Base-by-base conservation (phyloP, 768 basidiomycete species). In the Naganishia antarctica region DNA sequence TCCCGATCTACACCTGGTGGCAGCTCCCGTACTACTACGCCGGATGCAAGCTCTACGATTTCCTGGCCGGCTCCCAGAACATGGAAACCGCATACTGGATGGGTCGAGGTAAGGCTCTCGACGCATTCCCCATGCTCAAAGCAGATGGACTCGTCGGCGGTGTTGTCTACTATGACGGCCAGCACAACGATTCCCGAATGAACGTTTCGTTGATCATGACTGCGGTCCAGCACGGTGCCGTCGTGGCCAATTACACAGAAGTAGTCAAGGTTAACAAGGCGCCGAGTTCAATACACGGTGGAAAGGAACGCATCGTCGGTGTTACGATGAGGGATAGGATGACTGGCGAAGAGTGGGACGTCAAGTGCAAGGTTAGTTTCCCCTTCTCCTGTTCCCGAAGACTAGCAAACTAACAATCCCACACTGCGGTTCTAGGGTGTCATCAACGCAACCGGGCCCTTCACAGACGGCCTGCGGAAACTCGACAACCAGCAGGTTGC, bases 171-270 rank as follows among this genome's bases (percentile, higher is more conserved):
- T 96, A 99, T 70, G 94, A 99, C 72, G 93, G 93, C 61, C 94
- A 97, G 79, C 94, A 99, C 79, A 99, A 99, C 72, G 96, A 99
- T 71, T 88, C 94, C 0, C 85, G 94, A 15, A 99, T 98, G 96
- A 99, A 99, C 80, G 84, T 94, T 60, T 91, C 94, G 0, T 81
- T 99, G 32, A 83, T 94, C 71, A 86, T 97, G 85, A 96, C 88
- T 18, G 96, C 94, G 4, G 90, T 97, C 46, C 89, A 91, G 72
- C 84, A 89, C 59, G 93, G 93, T 46, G 91, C 93, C 4, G 83
- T 83, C 8, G 87, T 88, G 18, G 85, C 87, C 50, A 99, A 98
- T 81, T 90, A 99, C 79, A 85, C 85, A 74, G 88, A 92, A 72
- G 91, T 96, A 57, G 86, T 85, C 12, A 76, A 81, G 2, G 81